A percentile compares a stretch with the other conserved stretches of the same genome.
phyloP scores from a whole-genome alignment of 2,329 filamentous ascomycete species.

The Fusarium torulosum region DNA sequence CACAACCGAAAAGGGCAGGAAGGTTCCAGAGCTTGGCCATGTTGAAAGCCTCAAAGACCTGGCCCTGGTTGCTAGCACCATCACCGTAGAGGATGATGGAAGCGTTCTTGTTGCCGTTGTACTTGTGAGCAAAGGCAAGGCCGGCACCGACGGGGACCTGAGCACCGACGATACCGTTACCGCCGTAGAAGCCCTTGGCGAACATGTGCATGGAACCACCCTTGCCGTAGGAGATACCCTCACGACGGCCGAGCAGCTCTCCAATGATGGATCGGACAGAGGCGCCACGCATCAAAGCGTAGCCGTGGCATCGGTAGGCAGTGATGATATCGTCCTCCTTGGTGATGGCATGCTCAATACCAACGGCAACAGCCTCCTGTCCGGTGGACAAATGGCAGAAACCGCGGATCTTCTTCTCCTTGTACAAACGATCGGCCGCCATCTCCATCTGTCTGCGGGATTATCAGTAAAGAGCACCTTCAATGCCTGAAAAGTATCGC shows the following conservation, averaged over 20 bases:
- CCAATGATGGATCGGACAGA: constrained; percentile 93
- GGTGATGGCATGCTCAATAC: constrained; percentile 95
- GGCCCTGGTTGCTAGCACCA: constrained; percentile 98
- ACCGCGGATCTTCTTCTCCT: constrained; percentile 99
- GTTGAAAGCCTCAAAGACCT: constrained; percentile 99
- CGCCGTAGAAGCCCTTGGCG: constrained; percentile 95
- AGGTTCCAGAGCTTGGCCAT: constrained; percentile 99
- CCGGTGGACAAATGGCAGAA: constrained; percentile 99
- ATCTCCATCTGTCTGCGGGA: constrained; percentile 94
- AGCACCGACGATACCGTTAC: constrained; percentile 98
- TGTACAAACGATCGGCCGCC: constrained; percentile 98
- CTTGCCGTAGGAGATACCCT: constrained; percentile 98
- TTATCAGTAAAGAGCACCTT: constrained; percentile 48
- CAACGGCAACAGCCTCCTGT: constrained; percentile 96
- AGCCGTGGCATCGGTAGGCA: constrained; percentile 98
- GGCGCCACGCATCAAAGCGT: constrained; percentile 94
- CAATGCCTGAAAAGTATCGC: background rate
- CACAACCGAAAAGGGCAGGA: constrained; percentile 94
- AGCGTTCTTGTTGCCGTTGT: constrained; percentile 86
- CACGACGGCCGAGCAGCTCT: constrained; percentile 92
- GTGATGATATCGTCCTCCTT: constrained; percentile 96
- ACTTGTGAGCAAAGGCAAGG: constrained; percentile 97
- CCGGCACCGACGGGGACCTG: constrained; percentile 98
- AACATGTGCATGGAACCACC: constrained; percentile 99
- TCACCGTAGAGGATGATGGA: constrained; percentile 95